Percentiles rank a stretch among this genome's conserved stretches.
Conservation (phyloP, 306 rosid genomes). For the Trichosanthes truncata region DNA sequence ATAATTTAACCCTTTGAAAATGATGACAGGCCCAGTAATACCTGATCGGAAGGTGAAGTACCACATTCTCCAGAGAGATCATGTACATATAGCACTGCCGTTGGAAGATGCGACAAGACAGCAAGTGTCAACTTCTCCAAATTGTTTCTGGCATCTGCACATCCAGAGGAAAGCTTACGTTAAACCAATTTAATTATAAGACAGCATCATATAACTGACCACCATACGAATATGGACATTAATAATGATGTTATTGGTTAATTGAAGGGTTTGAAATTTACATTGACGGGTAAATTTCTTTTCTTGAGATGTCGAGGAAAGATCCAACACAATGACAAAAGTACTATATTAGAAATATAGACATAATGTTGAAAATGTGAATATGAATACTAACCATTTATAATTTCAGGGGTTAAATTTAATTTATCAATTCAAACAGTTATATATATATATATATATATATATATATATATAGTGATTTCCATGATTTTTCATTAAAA, state of each 20-base stretch:
- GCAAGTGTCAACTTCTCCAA: slow-evolving; percentile 91
- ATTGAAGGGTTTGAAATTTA: neutral
- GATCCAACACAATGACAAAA: neutral
- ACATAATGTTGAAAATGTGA: neutral
- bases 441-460: too few relatives aligned
- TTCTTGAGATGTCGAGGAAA: neutral
- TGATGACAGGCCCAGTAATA: slow-evolving; percentile 11
- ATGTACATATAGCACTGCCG: slow-evolving; percentile 85
- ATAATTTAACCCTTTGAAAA: too few relatives aligned
- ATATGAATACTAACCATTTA: too few relatives aligned
- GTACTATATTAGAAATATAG: neutral
- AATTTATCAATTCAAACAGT: neutral
- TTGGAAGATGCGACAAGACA: slow-evolving; percentile 79
- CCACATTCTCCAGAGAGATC: slow-evolving; percentile 97
- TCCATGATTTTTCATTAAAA: neutral
- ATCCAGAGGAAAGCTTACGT: slow-evolving; percentile 9
- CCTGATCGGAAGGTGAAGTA: slow-evolving; percentile 94
- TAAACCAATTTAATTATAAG: neutral
- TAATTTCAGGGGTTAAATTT: neutral
- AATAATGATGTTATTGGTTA: neutral
- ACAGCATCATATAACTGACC: neutral
- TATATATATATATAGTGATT: too few relatives aligned
- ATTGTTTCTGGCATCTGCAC: slow-evolving; percentile 84
- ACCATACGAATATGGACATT: too few relatives aligned
- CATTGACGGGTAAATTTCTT: neutral